These are phyloP conservation scores for Zasmidium angulare DNA, from an alignment of 2,329 filamentous ascomycete species.

Conservation along the genomic window DNA sequence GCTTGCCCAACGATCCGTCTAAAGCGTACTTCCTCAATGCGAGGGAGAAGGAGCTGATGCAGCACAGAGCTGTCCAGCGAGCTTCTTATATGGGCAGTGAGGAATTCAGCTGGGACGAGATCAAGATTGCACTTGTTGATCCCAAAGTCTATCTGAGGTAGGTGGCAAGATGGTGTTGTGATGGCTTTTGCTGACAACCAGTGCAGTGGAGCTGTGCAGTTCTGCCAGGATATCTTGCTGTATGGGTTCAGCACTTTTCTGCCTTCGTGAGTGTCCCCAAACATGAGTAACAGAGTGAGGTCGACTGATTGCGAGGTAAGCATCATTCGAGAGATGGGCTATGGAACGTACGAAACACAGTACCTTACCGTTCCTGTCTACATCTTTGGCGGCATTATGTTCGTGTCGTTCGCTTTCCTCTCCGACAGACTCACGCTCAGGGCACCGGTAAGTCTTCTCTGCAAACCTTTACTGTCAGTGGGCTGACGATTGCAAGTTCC, in stretches of 20 bases:
- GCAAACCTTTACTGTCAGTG: neutral
- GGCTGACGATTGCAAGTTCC: neutral
- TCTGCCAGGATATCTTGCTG: slow-evolving; percentile 51
- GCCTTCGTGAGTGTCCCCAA: neutral
- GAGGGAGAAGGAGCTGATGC: slow-evolving; percentile 52
- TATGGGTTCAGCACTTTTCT: slow-evolving; percentile 39
- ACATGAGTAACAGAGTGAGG: no score
- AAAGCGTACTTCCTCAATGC: slow-evolving; percentile 46
- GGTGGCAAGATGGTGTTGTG: neutral
- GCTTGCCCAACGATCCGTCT: slow-evolving; percentile 37
- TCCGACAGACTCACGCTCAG: slow-evolving; percentile 2
- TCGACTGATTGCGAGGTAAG: neutral
- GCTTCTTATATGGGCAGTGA: slow-evolving; percentile 42
- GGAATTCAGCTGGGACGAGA: slow-evolving; percentile 53
- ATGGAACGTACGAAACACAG: slow-evolving; percentile 44
- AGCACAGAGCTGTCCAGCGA: slow-evolving; percentile 39
- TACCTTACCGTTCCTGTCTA: slow-evolving; percentile 49
- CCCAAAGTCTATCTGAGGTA: slow-evolving; percentile 50
- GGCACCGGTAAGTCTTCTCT: neutral
- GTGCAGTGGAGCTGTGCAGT: slow-evolving; percentile 47
- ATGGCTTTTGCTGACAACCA: neutral
- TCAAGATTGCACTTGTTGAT: slow-evolving; percentile 49
- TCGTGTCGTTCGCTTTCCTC: slow-evolving; percentile 11
- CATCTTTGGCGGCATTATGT: slow-evolving; percentile 20
- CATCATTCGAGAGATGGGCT: slow-evolving; percentile 37